A percentile compares a stretch with the other conserved stretches of the same genome.
Conservation (phyloP, 1,284 basidiomycete species). For the Sporisorium reilianum region DNA sequence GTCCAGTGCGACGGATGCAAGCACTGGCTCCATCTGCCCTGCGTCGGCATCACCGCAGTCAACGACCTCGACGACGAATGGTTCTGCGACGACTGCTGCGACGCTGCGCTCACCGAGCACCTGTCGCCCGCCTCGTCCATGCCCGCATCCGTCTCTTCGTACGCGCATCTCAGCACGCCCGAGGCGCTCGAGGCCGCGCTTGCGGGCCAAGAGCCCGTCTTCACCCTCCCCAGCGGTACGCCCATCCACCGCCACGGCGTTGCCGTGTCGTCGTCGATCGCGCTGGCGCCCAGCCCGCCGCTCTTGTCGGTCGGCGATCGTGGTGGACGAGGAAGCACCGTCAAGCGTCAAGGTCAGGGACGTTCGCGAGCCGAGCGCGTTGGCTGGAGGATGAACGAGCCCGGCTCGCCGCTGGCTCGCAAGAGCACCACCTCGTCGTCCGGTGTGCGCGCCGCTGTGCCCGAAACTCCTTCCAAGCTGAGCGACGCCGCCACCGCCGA, state of each 20-base stretch:
- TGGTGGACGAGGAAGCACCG: slow-evolving; percentile 41
- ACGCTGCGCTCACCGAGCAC: slow-evolving; percentile 42
- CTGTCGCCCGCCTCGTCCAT: slow-evolving; percentile 49
- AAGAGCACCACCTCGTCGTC: slow-evolving; percentile 55
- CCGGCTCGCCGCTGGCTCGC: slow-evolving; percentile 59
- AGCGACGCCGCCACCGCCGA: slow-evolving; percentile 43
- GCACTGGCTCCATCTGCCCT: slow-evolving; percentile 67
- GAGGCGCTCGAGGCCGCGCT: slow-evolving; percentile 41
- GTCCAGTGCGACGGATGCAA: slow-evolving; percentile 68
- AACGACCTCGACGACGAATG: slow-evolving; percentile 66
- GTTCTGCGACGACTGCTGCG: slow-evolving; percentile 64
- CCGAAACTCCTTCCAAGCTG: slow-evolving; percentile 38
- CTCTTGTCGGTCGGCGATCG: slow-evolving; percentile 43
- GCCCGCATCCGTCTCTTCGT: slow-evolving; percentile 41
- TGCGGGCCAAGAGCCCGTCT: slow-evolving; percentile 47
- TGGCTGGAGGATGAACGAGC: slow-evolving; percentile 57
- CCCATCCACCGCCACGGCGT: slow-evolving; percentile 48
- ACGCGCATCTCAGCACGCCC: slow-evolving; percentile 50
- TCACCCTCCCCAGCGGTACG: slow-evolving; percentile 46
- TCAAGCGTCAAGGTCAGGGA: slow-evolving; percentile 50
- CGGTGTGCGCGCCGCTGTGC: slow-evolving; percentile 39
- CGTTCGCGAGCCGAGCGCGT: slow-evolving; percentile 54
- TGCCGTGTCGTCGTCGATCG: slow-evolving; percentile 54
- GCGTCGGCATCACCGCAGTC: slow-evolving; percentile 63
- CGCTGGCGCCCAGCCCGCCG: slow-evolving; percentile 56